These are phyloP conservation scores for Fonsecaea erecta DNA, from an alignment of 2,329 filamentous ascomycete genomes.

Conservation along the genomic window DNA sequence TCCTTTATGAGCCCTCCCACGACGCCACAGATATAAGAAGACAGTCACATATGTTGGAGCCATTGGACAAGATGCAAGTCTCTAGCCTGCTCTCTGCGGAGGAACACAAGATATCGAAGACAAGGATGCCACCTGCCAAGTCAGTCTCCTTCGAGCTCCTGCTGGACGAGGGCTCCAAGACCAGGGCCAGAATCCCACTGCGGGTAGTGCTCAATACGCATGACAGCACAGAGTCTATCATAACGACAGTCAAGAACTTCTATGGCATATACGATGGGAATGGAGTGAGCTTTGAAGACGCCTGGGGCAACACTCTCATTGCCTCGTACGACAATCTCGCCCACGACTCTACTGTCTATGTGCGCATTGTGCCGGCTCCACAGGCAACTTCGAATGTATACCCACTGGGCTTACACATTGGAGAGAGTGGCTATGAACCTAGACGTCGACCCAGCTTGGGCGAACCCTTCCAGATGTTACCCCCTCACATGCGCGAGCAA, in stretches of 20 bases:
- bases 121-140: constrained; percentile 54
- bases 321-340: constrained; percentile 94
- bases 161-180: constrained; percentile 61
- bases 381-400: constrained; percentile 55
- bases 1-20: constrained; percentile 2
- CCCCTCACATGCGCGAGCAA: constrained; percentile 61
- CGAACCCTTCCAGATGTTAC: constrained; percentile 68
- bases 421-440: constrained; percentile 58
- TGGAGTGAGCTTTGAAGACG: constrained; percentile 94
- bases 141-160: constrained; percentile 69
- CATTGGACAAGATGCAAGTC: constrained; percentile 42
- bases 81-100: constrained; percentile 34
- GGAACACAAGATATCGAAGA: constrained; percentile 38
- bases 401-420: constrained; percentile 51
- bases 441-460: constrained; percentile 62
- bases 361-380: constrained; percentile 73
- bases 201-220: constrained; percentile 86
- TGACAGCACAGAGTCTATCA: constrained; percentile 96
- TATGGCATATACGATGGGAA: constrained; percentile 90
- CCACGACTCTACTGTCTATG: constrained; percentile 90
- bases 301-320: constrained; percentile 86
- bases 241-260: constrained; percentile 98
- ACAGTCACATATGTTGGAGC: constrained; percentile 39
- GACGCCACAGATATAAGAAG: constrained; percentile 11
- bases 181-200: constrained; percentile 67